A percentile compares a stretch with the other conserved stretches of the same genome.
Evolutionary conservation across 2,329 filamentous ascomycete genomes (phyloP).

Genomic region (Aspergillus pseudotamarii): DNA sequence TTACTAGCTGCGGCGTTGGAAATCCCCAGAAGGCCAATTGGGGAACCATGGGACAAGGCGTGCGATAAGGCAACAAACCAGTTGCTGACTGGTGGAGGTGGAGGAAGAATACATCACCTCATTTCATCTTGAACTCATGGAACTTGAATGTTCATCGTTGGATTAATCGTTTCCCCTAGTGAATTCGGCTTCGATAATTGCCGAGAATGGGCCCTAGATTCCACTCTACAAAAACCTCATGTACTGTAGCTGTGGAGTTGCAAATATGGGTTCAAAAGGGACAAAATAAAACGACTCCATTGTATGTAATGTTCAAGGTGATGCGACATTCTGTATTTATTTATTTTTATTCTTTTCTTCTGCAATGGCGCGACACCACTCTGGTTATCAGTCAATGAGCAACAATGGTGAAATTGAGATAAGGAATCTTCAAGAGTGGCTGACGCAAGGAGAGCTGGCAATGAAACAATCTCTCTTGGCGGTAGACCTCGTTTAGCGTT

Average conservation of each 20-base stretch:
- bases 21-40: not conserved
- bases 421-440: not conserved
- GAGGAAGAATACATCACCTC: not conserved
- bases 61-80: constrained; percentile 1
- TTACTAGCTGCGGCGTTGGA: not conserved
- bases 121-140: not conserved
- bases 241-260: no score
- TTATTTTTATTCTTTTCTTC: not conserved
- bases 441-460: not conserved
- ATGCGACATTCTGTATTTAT: not conserved
- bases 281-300: no score
- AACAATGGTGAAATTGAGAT: not conserved
- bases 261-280: not conserved
- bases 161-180: not conserved
- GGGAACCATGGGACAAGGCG: not conserved
- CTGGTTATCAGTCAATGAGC: not conserved
- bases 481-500: not conserved
- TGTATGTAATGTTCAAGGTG: not conserved
- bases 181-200: not conserved
- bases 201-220: not conserved
- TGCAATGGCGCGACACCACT: not conserved
- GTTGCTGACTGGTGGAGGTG: not conserved
- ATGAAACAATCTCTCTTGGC: not conserved
- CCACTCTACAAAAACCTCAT: no score
- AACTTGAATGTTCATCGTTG: no score